Evolutionary conservation across 176 grass and related monocot genomes (phyloP), one percentile per base, ranked within the genome.

Genomic region (Puya raimondii): DNA sequence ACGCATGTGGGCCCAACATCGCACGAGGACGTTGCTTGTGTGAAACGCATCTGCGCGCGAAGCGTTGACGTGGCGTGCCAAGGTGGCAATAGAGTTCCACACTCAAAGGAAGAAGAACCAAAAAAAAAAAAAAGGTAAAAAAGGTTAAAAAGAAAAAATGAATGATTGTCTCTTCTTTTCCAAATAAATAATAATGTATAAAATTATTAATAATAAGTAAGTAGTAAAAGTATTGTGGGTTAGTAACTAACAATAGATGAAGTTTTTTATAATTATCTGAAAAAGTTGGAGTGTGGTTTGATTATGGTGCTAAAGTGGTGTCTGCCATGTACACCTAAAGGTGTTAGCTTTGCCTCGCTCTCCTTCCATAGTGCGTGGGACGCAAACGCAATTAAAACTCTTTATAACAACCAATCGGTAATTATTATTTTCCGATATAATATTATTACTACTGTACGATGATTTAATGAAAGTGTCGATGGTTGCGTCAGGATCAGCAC

Each of bases 21-120:
- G 53, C 53, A 58, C 49, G 54, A 52, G 7, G 54, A 77, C 64
- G 75, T 77, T 69, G 75, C 75, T 56, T 77, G 65, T 53, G 16
- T 63, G 20, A 66, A 25, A 69, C 50, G 75, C 50, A 70, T 70
- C 20, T 59, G 15, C 56, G 56, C 8, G 56, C 16, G 3, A 57
- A 68, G 63, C 20, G 73, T 76, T 76, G 73, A 66, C 73, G n/a
- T 51, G 73, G 49, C 49, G 42, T 74, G 14, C 71, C 27, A 10
- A 61, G 56, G 56, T 61, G 56, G 56, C 16, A 61, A 61, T 20
- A 9, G n/a, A 59, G 17, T 16, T 61, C 56, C 21, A 3, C 56
- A 61, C 56, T 61, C 56, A 61, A 61, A 61, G 17, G 56, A 56
- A 10, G 16, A 22, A 1, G 13, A 18, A 16, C 16, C 11, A 10